Evolutionary conservation across 345 rosid genomes (phyloP).

Genomic region (Eucalyptus cladocalyx): DNA sequence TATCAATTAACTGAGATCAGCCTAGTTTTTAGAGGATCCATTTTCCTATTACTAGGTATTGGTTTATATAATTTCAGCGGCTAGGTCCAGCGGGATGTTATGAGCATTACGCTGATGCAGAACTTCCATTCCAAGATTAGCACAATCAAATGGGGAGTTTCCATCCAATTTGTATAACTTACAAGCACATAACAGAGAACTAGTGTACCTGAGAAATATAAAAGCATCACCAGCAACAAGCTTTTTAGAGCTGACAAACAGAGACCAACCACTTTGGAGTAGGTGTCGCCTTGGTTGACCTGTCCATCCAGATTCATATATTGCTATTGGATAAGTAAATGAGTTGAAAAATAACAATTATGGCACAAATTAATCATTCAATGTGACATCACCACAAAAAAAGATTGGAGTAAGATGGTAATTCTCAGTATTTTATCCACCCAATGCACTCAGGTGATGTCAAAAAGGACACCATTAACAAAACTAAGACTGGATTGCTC

Average conservation of each 20-base stretch:
- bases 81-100: background rate
- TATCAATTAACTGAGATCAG: background rate
- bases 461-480: background rate
- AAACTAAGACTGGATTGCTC: background rate
- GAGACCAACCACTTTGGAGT: slow-evolving; percentile 60
- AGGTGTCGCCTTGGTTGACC: slow-evolving; percentile 69
- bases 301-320: background rate
- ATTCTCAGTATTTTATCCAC: background rate
- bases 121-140: background rate
- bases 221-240: slow-evolving; percentile 68
- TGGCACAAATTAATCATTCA: background rate
- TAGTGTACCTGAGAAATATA: slow-evolving; percentile 39
- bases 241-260: slow-evolving; percentile 49
- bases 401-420: background rate
- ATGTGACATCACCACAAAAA: background rate
- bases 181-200: background rate
- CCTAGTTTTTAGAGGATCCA: background rate
- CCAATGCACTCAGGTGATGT: background rate
- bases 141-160: background rate
- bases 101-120: background rate
- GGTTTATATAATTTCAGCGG: background rate
- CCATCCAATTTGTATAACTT: background rate
- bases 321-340: background rate
- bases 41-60: background rate
- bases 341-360: background rate